Conservation (phyloP, 2,329 filamentous ascomycete species). For the Paramyrothecium roridum region DNA sequence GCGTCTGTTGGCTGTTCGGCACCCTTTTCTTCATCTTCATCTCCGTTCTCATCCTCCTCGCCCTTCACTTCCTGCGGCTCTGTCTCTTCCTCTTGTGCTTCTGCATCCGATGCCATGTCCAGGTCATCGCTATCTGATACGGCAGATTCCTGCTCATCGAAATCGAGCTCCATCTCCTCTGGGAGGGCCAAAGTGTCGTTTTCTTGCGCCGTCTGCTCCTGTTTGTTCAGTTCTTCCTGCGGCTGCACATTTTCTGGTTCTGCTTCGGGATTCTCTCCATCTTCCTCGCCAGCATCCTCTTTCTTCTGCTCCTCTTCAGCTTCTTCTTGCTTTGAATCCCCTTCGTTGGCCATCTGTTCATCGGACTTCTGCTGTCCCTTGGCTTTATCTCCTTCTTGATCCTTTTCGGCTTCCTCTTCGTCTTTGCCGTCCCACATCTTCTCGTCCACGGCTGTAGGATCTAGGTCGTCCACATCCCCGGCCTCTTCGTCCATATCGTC, state of each 20-base stretch:
- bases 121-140: constrained; percentile 56
- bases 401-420: constrained; percentile 76
- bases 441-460: constrained; percentile 88
- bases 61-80: constrained; percentile 36
- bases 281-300: constrained; percentile 39
- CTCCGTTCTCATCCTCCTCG: constrained; percentile 30
- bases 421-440: constrained; percentile 93
- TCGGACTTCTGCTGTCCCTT: constrained; percentile 67
- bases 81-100: constrained; percentile 38
- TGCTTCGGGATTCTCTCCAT: constrained; percentile 58
- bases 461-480: constrained; percentile 86
- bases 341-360: constrained; percentile 57
- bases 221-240: constrained; percentile 55
- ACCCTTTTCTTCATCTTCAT: constrained; percentile 34
- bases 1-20: constrained; percentile 33
- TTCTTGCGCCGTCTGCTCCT: constrained; percentile 76
- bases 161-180: constrained; percentile 82
- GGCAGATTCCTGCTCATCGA: constrained; percentile 63
- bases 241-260: constrained; percentile 54
- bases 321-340: constrained; percentile 49
- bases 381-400: constrained; percentile 71
- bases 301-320: constrained; percentile 34
- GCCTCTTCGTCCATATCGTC: constrained; percentile 86
- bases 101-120: constrained; percentile 54
- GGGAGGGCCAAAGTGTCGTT: constrained; percentile 80